Base-by-base conservation (phyloP, 768 basidiomycete genomes). In the Cantharellus cinnabarinus region DNA sequence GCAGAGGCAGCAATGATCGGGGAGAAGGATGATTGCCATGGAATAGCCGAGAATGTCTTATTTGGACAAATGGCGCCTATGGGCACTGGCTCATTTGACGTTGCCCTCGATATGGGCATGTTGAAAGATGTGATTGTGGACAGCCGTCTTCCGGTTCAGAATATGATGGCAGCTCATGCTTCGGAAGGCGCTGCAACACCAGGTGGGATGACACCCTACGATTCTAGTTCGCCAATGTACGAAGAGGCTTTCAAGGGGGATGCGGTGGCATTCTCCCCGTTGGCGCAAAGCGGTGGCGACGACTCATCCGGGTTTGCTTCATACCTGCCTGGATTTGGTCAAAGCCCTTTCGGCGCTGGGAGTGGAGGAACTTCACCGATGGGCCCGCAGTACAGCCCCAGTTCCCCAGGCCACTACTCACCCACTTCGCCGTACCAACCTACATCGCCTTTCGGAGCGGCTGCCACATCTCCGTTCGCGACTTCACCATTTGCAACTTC, bases 21-120 rank as follows among this genome's bases (percentile, higher is more conserved):
- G 58, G 94, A 98, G 74, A 89, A 90, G 70, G 95, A 99, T 63
- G 94, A 98, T 65, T 99, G 95, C 68, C 89, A 89, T 58, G 95
- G 94, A 50, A 82, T 99, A 40, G 95, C 95, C n/a, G 94, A 98
- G 75, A 98, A 97, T 66, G 90, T 99, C 48, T 82, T 99, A 77
- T 89, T 99, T 65, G 95, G 95, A 15, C 95, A 98, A 72, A 86
- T 98, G 80, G 93, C 94, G n/a, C 93, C 93, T 0, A 97, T 99
- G 91, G 95, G 95, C 57, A 97, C 95, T 0, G 95, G 95, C 10
- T 79, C 89, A 4, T 97, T 94, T 67, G 94, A 98, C 55, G 87
- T 99, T 56, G 84, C 89, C 0, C 77, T 99, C 55, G 95, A 99
- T 69, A 88, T 97, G 66, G 87, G 93, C 64, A 94, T 98, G 90